phyloP scores from a whole-genome alignment of 2,329 filamentous ascomycete genomes.

The Ilyonectria robusta region DNA sequence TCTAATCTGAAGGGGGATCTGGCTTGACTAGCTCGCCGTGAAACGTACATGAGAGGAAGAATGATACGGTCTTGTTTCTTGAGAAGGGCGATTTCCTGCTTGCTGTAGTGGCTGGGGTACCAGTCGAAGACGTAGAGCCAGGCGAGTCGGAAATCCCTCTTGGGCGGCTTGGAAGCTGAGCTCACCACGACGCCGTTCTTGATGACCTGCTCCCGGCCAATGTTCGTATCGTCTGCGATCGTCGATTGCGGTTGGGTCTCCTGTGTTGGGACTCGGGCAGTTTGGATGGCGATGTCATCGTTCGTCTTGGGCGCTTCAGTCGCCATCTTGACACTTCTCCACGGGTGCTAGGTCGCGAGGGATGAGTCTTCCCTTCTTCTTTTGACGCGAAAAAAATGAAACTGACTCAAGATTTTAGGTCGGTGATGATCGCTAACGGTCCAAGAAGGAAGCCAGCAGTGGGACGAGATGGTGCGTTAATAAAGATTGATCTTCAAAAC shows the following conservation, averaged over 20 bases:
- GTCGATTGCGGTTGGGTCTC: background rate
- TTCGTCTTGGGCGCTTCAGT: background rate
- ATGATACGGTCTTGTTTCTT: constrained; percentile 49
- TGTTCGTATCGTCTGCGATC: background rate
- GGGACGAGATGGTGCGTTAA: background rate
- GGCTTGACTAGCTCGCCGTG: background rate
- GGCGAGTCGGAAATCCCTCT: constrained; percentile 40
- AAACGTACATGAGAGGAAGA: constrained; percentile 49
- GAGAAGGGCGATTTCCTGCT: constrained; percentile 46
- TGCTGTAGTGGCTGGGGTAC: constrained; percentile 52
- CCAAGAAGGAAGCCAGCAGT: background rate
- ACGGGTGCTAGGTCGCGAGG: background rate
- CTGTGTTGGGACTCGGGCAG: background rate
- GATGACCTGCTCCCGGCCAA: constrained; percentile 16
- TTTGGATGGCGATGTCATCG: constrained; percentile 3
- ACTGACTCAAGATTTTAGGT: background rate
- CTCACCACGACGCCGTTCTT: constrained; percentile 45
- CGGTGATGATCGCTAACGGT: background rate
- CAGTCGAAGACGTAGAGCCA: constrained; percentile 51
- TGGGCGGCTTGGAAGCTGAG: constrained; percentile 39
- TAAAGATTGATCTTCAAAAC: background rate
- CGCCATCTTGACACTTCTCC: background rate
- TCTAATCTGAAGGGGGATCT: background rate
- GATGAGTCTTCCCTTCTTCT: background rate
- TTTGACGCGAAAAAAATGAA: background rate